Conservation (phyloP, 257 asterid genomes). For the Hygrophila difformis region DNA sequence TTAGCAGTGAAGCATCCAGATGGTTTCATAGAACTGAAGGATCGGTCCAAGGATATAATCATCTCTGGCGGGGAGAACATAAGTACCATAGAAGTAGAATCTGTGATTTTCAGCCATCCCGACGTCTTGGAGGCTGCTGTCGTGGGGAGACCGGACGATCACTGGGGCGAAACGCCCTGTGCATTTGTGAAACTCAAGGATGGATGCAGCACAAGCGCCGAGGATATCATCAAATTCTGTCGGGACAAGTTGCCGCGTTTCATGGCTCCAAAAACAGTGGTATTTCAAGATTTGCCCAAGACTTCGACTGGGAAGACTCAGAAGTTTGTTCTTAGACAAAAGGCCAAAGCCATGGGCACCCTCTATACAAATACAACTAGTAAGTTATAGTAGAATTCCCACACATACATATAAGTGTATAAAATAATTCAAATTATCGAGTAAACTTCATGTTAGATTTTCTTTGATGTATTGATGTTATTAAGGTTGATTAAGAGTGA, state of each 20-base stretch:
- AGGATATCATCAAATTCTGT: constrained; percentile 44
- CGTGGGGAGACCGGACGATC: constrained; percentile 49
- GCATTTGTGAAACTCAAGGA: constrained; percentile 60
- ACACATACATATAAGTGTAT: too few relatives aligned
- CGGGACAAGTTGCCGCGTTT: constrained; percentile 27
- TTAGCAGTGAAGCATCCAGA: constrained; percentile 40
- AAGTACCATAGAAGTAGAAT: constrained; percentile 52
- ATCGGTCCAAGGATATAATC: constrained; percentile 40
- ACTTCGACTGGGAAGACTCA: constrained; percentile 64
- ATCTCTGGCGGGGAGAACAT: constrained; percentile 39
- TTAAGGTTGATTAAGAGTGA: too few relatives aligned
- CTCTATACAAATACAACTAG: constrained; percentile 15
- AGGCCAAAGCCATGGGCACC: constrained; percentile 29
- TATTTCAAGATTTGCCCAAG: constrained; percentile 53
- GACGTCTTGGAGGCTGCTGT: constrained; percentile 53
- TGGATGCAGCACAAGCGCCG: constrained; percentile 22
- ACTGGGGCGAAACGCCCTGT: constrained; percentile 57
- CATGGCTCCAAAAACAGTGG: constrained; percentile 46
- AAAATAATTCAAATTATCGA: too few relatives aligned
- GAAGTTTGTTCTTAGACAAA: constrained; percentile 43
- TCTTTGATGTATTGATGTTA: too few relatives aligned
- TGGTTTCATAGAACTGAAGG: constrained; percentile 47
- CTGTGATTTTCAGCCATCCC: constrained; percentile 38
- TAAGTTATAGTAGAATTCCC: constrained; percentile 16
- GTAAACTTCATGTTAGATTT: too few relatives aligned